phyloP scores from a whole-genome alignment of 2,329 filamentous ascomycete genomes.

The Xylaria sp. region DNA sequence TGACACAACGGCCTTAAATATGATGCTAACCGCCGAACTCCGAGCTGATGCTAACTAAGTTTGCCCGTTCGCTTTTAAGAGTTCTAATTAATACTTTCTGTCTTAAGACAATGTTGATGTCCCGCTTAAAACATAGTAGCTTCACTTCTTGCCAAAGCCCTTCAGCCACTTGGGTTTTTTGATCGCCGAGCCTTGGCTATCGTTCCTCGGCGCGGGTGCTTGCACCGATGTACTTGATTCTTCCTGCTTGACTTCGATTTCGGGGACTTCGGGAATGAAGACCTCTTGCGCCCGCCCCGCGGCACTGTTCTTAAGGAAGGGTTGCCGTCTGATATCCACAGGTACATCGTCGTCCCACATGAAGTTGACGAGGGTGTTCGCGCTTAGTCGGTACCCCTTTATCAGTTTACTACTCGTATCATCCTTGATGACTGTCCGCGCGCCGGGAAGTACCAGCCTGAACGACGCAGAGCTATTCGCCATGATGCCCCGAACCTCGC shows the following conservation, averaged over 20 bases:
- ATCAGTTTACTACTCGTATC: conserved; percentile 70
- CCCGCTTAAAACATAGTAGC: neutral
- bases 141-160: conserved; percentile 75
- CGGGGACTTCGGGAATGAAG: conserved; percentile 62
- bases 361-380: conserved; percentile 75
- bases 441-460: conserved; percentile 72
- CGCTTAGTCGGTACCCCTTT: conserved; percentile 74
- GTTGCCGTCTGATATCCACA: conserved; percentile 39
- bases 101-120: neutral
- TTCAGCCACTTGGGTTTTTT: conserved; percentile 77
- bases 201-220: conserved; percentile 37
- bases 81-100: neutral
- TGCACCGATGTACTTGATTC: conserved; percentile 13
- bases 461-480: conserved; percentile 73
- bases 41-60: conserved; percentile 29
- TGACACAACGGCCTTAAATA: conserved; percentile 6
- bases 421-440: conserved; percentile 61
- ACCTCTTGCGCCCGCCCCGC: conserved; percentile 67
- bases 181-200: conserved; percentile 41
- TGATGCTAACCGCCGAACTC: conserved; percentile 25
- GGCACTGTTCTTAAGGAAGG: conserved; percentile 61
- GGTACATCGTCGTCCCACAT: conserved; percentile 47
- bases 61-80: conserved; percentile 3
- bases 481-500: conserved; percentile 78
- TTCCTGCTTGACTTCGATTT: conserved; percentile 48